Percentiles rank a stretch among this genome's conserved stretches.
Conservation (phyloP, 345 rosid genomes). For the Xanthoceras sorbifolium region DNA sequence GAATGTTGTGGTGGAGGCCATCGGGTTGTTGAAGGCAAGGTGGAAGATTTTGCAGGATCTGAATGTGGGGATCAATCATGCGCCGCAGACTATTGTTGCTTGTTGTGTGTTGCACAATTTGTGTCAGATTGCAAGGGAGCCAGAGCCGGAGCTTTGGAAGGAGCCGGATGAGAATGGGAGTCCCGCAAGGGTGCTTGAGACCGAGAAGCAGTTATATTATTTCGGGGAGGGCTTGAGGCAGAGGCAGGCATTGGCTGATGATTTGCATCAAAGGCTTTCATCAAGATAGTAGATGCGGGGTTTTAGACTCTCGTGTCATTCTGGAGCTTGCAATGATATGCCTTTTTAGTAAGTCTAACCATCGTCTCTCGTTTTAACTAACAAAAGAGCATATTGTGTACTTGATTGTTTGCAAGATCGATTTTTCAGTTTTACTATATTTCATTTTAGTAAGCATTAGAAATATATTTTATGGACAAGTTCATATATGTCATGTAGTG, state of each 20-base stretch:
- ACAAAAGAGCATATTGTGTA: conserved; percentile 7
- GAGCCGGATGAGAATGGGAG: conserved; percentile 83
- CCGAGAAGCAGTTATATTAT: conserved; percentile 77
- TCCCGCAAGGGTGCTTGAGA: conserved; percentile 72
- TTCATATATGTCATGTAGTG: conserved; percentile 17
- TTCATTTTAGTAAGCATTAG: conserved; percentile 6
- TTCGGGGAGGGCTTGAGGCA: conserved; percentile 87
- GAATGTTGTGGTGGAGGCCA: conserved; percentile 89
- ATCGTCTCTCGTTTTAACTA: neutral
- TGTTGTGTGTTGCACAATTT: conserved; percentile 97
- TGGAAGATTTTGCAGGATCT: conserved; percentile 96
- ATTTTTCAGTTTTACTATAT: neutral
- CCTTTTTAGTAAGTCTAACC: conserved; percentile 26
- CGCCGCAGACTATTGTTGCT: conserved; percentile 96
- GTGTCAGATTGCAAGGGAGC: conserved; percentile 96
- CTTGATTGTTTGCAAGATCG: conserved; percentile 7
- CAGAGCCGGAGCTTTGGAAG: conserved; percentile 85
- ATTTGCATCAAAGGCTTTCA: conserved; percentile 91
- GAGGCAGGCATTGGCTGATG: conserved; percentile 95
- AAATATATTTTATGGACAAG: conserved; percentile 24
- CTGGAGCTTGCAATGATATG: conserved; percentile 15
- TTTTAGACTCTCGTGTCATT: neutral
- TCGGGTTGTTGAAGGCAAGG: conserved; percentile 83
- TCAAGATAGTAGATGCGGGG: conserved; percentile 44
- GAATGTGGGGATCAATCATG: conserved; percentile 92